These are phyloP conservation scores for Globisporangium paroecandrum DNA, from an alignment of 352 stramenopile species.

Conservation along the genomic window DNA sequence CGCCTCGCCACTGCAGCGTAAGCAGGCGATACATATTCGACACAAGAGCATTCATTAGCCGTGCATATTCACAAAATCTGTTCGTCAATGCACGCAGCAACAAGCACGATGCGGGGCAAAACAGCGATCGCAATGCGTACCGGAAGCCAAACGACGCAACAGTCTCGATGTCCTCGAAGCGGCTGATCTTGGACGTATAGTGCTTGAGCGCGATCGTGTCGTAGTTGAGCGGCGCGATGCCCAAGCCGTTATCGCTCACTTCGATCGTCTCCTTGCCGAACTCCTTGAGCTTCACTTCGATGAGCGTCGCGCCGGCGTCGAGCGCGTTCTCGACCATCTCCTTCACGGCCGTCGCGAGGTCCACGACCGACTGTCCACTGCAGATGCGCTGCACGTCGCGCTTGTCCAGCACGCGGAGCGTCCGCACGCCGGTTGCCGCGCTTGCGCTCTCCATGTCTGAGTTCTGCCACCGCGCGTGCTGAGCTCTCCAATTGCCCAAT, in stretches of 20 bases:
- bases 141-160: constrained; percentile 93
- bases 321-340: constrained; percentile 96
- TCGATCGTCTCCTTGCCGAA: constrained; percentile 92
- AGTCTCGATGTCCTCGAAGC: constrained; percentile 92
- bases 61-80: neutral
- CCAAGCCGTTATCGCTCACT: constrained; percentile 94
- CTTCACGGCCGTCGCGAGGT: constrained; percentile 95
- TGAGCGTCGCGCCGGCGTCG: constrained; percentile 58
- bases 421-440: constrained; percentile 1
- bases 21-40: too few relatives aligned
- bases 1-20: constrained; percentile 83
- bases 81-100: neutral
- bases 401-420: constrained; percentile 38
- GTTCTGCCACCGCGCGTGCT: neutral
- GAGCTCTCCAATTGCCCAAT: neutral
- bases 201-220: constrained; percentile 87
- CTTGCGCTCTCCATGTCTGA: constrained; percentile 5
- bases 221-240: constrained; percentile 80
- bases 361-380: constrained; percentile 93
- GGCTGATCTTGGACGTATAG: constrained; percentile 95
- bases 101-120: neutral
- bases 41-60: too few relatives aligned
- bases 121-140: constrained; percentile 24
- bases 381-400: constrained; percentile 67
- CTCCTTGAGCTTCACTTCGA: constrained; percentile 91